Evolutionary conservation across 257 asterid species (phyloP).

Genomic region (Solanum rostratum): DNA sequence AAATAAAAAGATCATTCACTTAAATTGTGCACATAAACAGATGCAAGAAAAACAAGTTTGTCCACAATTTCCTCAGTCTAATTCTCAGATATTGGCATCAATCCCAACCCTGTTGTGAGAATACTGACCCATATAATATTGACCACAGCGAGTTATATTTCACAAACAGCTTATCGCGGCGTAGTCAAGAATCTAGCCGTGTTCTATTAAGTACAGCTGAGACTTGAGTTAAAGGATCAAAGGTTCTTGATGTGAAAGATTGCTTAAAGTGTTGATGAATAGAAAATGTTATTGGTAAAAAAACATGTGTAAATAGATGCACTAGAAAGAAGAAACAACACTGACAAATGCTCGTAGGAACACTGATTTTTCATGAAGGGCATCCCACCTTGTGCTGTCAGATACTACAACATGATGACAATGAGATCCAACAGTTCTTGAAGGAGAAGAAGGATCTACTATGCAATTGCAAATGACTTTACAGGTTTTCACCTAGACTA

Average conservation of each 20-base stretch:
- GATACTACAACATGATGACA: not conserved
- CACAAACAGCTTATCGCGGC: not conserved
- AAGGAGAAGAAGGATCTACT: not conserved
- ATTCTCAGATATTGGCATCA: not conserved
- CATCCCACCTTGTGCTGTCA: not conserved
- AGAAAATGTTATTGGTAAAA: not conserved
- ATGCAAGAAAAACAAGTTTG: not conserved
- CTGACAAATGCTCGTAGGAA: not conserved
- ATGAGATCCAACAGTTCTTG: not conserved
- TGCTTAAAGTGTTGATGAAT: not conserved
- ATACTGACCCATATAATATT: not conserved
- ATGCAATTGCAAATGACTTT: not conserved
- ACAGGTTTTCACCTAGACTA: not conserved
- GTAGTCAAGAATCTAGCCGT: not conserved
- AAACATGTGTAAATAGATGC: not conserved
- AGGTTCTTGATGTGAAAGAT: not conserved
- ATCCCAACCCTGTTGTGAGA: not conserved
- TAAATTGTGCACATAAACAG: not conserved
- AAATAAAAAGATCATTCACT: not conserved
- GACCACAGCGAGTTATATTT: not conserved
- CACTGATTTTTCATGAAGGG: not conserved
- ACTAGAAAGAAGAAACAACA: not conserved
- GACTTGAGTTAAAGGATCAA: not conserved
- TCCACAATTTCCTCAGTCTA: not conserved
- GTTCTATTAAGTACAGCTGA: not conserved